Evolutionary conservation across 2,329 filamentous ascomycete species (phyloP), one percentile per base, ranked within the genome.

Genomic region (Ascocoryne sarcoides): DNA sequence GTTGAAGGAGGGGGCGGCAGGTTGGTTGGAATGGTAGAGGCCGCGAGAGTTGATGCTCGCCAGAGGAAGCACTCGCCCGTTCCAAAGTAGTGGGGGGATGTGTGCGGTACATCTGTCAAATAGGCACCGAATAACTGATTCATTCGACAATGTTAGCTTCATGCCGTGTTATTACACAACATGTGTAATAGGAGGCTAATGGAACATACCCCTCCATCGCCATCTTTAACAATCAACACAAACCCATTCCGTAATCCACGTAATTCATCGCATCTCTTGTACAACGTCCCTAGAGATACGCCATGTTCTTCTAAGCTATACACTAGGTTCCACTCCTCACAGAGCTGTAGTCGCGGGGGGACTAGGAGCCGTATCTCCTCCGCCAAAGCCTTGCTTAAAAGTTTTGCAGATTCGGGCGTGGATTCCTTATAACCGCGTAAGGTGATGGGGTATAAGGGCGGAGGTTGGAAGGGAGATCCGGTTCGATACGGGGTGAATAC

Each of bases 1-100:
- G 73, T 71, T 35, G 70, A 76, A 3, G 84, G 84, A 0, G 82
- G 84, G 0, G 80, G 83, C 1, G 84, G 84, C 10, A 71, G 62
- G 44, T 72, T 67, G 2, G 70, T 39, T 3, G 43, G 32, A 8
- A 53, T 61, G 34, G 64, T 63, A 7, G 67, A 56, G 0, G 76
- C 64, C 2, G 78, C 69, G 23, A 89, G 67, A 3, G 82, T 64
- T 32, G 79, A 78, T 1, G 84, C 82, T 35, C 84, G 77, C 86
- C 86, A 93, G 48, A 93, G 75, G 62, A 93, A 98, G 64, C 90
- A 96, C 63, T 98, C 92, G 55, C 92, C 92, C 10, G 87, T 95
- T 55, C 92, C 92, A 62, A 85, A 98, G 68, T 95, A 98, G 48
- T 89, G 84, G 2, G 86, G 66, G 1, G 78, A 70, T 0, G 87